Evolutionary conservation across 2,329 filamentous ascomycete genomes (phyloP).

Genomic region (Cylindrodendrum hubeiense): DNA sequence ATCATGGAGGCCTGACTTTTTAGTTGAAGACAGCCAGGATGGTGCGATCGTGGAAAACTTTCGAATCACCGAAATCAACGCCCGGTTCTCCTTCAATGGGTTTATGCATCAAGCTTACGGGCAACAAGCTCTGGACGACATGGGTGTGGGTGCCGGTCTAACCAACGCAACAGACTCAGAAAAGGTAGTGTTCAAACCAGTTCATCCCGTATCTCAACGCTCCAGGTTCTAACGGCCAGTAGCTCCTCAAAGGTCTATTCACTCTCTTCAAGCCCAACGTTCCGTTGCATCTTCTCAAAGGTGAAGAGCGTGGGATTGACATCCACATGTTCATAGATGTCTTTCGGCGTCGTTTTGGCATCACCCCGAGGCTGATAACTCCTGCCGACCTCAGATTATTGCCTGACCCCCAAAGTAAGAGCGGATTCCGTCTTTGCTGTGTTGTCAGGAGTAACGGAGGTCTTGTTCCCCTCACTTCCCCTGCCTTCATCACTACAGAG

Average conservation of each 20-base stretch:
- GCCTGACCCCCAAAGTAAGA: conserved; percentile 36
- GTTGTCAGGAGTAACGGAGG: conserved; percentile 26
- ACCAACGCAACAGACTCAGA: conserved; percentile 41
- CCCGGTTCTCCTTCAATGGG: conserved; percentile 55
- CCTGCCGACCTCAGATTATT: conserved; percentile 51
- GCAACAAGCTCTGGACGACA: conserved; percentile 43
- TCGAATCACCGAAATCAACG: conserved; percentile 56
- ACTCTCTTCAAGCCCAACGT: conserved; percentile 45
- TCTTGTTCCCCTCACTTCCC: not conserved
- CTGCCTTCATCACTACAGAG: conserved; percentile 26
- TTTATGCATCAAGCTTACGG: conserved; percentile 48
- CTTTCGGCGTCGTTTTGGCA: conserved; percentile 43
- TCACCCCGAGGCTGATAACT: conserved; percentile 49
- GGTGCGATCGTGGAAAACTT: conserved; percentile 39
- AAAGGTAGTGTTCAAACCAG: conserved; percentile 37
- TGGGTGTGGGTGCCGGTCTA: conserved; percentile 28
- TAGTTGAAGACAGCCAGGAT: conserved; percentile 47
- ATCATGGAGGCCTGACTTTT: conserved; percentile 56
- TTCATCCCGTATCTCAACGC: not conserved
- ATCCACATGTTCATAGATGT: conserved; percentile 54
- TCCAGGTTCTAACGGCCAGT: conserved; percentile 8
- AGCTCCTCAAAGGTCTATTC: conserved; percentile 50
- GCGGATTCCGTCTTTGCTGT: conserved; percentile 48
- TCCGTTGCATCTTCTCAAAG: conserved; percentile 54
- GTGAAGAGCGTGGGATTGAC: conserved; percentile 52